These are phyloP conservation scores for Malus fusca DNA, from an alignment of 306 rosid genomes.

Conservation along the genomic window DNA sequence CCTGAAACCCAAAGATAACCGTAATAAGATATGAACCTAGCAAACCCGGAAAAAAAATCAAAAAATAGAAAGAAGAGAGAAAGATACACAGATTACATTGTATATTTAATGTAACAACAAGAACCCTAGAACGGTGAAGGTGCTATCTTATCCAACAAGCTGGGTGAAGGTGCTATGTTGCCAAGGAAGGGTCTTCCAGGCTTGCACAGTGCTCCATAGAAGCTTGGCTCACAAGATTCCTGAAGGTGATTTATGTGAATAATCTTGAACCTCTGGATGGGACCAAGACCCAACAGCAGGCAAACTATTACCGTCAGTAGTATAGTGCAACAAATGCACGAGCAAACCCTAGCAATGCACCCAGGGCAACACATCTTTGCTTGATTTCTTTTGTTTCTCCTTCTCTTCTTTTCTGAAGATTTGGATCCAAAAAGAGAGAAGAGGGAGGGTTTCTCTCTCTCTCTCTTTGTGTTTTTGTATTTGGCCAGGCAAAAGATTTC, in stretches of 20 bases:
- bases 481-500: background rate
- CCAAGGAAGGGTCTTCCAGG: background rate
- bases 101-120: background rate
- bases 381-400: background rate
- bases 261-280: background rate
- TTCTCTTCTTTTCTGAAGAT: background rate
- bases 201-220: background rate
- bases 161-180: background rate
- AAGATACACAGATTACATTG: background rate
- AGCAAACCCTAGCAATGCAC: background rate
- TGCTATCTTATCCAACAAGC: background rate
- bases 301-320: background rate
- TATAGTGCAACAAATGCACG: background rate
- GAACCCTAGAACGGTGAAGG: background rate
- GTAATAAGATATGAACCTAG: background rate
- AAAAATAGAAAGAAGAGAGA: background rate
- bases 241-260: background rate
- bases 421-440: background rate
- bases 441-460: background rate
- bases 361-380: background rate
- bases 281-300: background rate
- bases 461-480: background rate
- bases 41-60: background rate
- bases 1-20: background rate
- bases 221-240: background rate